Conservation (phyloP, 179 eudicot genomes). For the Corrigiola litoralis region DNA sequence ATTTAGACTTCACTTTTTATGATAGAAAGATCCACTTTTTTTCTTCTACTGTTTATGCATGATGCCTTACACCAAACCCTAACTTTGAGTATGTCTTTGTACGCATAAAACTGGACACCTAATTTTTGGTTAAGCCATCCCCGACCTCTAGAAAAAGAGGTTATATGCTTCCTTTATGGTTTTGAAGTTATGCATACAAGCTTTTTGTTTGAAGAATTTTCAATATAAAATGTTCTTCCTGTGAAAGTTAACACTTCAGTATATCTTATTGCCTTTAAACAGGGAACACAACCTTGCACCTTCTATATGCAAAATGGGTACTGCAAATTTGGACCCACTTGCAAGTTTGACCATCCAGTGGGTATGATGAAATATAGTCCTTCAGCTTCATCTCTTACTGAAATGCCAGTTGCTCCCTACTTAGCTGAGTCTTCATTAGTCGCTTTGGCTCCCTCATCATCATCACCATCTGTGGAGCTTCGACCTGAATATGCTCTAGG, state of each 20-base stretch:
- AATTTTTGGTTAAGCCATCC: no score
- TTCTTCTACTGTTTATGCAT: no score
- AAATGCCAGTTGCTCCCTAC: constrained; percentile 63
- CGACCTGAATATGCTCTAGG: constrained; percentile 38
- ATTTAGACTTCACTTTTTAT: no score
- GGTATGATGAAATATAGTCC: constrained; percentile 56
- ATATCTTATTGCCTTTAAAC: constrained; percentile 20
- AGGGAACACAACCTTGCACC: constrained; percentile 78
- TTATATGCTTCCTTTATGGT: no score
- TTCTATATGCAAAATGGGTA: constrained; percentile 73
- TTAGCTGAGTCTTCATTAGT: constrained; percentile 35
- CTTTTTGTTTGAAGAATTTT: neutral
- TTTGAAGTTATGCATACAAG: no score
- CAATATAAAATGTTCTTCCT: neutral
- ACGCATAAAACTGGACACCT: no score
- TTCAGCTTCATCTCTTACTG: constrained; percentile 68
- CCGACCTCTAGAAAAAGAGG: no score
- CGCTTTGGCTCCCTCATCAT: constrained; percentile 38
- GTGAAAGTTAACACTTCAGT: neutral
- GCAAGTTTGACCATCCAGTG: constrained; percentile 91
- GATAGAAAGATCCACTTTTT: no score
- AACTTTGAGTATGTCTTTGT: no score
- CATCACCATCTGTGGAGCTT: constrained; percentile 40
- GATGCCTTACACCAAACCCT: no score
- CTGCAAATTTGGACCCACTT: constrained; percentile 82